Evolutionary conservation across 2,329 filamentous ascomycete genomes (phyloP).

Genomic region (Colletotrichum abscissum): DNA sequence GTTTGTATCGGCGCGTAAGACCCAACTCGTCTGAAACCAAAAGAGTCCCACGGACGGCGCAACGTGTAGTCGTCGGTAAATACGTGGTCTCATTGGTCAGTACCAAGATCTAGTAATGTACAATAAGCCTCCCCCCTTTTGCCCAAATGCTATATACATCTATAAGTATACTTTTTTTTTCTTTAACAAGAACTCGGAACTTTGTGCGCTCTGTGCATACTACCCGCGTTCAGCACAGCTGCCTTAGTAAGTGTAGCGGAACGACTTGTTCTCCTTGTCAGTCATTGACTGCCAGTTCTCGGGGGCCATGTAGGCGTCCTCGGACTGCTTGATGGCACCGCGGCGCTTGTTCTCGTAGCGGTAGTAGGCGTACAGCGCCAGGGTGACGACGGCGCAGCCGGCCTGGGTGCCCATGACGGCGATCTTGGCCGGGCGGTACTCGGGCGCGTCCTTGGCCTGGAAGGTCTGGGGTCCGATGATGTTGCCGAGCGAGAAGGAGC

Average conservation of each 20-base stretch:
- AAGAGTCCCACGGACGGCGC: background rate
- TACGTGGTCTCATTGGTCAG: slow-evolving; percentile 1
- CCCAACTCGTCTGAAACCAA: slow-evolving; percentile 5
- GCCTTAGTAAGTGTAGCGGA: slow-evolving; percentile 61
- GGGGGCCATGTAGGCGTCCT: slow-evolving; percentile 53
- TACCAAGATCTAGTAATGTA: background rate
- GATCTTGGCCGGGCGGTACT: slow-evolving; percentile 65
- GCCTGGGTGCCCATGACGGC: slow-evolving; percentile 64
- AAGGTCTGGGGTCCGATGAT: slow-evolving; percentile 69
- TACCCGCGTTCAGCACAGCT: background rate
- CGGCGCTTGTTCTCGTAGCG: slow-evolving; percentile 58
- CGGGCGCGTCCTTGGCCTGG: slow-evolving; percentile 61
- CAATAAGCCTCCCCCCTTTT: background rate
- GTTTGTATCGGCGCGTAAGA: background rate
- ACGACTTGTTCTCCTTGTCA: slow-evolving; percentile 67
- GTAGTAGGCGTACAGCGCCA: slow-evolving; percentile 62
- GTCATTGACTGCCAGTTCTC: slow-evolving; percentile 63
- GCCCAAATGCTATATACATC: background rate
- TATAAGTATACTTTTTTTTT: background rate
- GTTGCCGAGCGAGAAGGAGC: slow-evolving; percentile 64
- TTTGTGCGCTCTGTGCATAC: background rate
- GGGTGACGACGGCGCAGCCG: slow-evolving; percentile 53
- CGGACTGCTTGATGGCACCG: slow-evolving; percentile 42
- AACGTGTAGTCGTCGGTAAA: background rate
- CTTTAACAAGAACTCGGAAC: background rate